Conservation (phyloP, 192 early-diverging fungal species). For the Coemansia sp. region DNA sequence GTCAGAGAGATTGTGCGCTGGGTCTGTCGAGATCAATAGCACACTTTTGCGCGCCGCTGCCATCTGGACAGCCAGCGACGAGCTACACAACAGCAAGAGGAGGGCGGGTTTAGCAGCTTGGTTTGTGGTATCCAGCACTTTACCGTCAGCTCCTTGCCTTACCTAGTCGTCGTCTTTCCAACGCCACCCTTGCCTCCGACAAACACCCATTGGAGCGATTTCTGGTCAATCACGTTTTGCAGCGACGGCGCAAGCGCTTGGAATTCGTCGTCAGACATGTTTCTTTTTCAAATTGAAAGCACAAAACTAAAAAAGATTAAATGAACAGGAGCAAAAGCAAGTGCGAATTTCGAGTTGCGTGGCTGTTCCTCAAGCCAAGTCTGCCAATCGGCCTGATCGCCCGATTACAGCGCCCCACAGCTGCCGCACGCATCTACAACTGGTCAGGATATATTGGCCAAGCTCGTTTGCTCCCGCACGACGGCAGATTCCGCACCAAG, state of each 20-base stretch:
- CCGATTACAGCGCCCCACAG: too few relatives aligned
- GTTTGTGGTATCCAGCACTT: background rate
- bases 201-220: conserved; percentile 97
- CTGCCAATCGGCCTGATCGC: too few relatives aligned
- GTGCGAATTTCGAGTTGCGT: too few relatives aligned
- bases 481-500: background rate
- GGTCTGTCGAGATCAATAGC: conserved; percentile 97
- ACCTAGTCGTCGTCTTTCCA: conserved; percentile 81
- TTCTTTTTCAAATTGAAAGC: too few relatives aligned
- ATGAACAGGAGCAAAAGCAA: background rate
- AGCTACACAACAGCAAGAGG: conserved; percentile 53
- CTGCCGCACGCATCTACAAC: too few relatives aligned
- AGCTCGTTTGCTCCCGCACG: background rate
- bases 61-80: conserved; percentile 92
- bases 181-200: conserved; percentile 99
- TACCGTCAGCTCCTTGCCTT: background rate
- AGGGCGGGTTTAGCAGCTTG: background rate
- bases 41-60: conserved; percentile 88
- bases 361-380: too few relatives aligned
- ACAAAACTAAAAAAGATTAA: background rate
- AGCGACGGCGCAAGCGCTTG: conserved; percentile 78
- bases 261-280: conserved; percentile 67
- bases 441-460: too few relatives aligned
- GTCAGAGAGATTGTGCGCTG: conserved; percentile 98
- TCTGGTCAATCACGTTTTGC: conserved; percentile 95